Evolutionary conservation across 495 filamentous ascomycete genomes (phyloP).

Genomic region (Friedmanniomyces simplex): DNA sequence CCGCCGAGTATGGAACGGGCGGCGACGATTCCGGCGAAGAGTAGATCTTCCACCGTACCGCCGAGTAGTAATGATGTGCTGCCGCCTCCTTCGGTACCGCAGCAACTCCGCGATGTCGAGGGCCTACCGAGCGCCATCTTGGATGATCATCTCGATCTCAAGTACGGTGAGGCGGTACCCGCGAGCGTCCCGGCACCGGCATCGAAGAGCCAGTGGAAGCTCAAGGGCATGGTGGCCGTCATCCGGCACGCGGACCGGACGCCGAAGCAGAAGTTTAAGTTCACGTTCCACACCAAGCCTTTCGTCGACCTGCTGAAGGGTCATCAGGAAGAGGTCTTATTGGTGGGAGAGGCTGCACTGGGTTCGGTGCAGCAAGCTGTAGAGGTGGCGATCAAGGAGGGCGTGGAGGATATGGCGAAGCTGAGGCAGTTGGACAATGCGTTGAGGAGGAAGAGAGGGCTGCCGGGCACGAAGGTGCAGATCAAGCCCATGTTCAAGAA

Average conservation of each 20-base stretch:
- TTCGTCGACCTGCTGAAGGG: slow-evolving; percentile 91
- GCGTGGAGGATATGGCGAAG: slow-evolving; percentile 76
- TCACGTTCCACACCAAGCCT: slow-evolving; percentile 93
- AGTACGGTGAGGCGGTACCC: slow-evolving; percentile 11
- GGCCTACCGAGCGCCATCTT: neutral
- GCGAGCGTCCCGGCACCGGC: slow-evolving; percentile 61
- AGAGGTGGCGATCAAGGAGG: slow-evolving; percentile 60
- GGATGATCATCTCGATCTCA: slow-evolving; percentile 4
- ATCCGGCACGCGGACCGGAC: slow-evolving; percentile 93
- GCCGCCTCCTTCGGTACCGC: slow-evolving; percentile 12
- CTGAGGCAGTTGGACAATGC: slow-evolving; percentile 73
- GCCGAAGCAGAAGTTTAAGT: slow-evolving; percentile 98
- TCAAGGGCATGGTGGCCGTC: slow-evolving; percentile 97
- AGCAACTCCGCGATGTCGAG: neutral
- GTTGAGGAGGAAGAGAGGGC: slow-evolving; percentile 79
- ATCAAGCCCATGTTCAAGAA: slow-evolving; percentile 98
- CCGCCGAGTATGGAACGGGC: slow-evolving; percentile 7
- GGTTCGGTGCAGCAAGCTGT: slow-evolving; percentile 80
- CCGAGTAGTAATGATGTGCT: slow-evolving; percentile 2
- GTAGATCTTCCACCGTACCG: neutral
- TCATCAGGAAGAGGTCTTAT: slow-evolving; percentile 89
- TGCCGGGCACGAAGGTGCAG: slow-evolving; percentile 95
- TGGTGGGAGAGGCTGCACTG: slow-evolving; percentile 86
- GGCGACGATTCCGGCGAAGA: neutral
- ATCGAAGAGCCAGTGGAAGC: slow-evolving; percentile 90